Evolutionary conservation across 441 rosid genomes (phyloP).

Genomic region (Bruguiera hainesii): DNA sequence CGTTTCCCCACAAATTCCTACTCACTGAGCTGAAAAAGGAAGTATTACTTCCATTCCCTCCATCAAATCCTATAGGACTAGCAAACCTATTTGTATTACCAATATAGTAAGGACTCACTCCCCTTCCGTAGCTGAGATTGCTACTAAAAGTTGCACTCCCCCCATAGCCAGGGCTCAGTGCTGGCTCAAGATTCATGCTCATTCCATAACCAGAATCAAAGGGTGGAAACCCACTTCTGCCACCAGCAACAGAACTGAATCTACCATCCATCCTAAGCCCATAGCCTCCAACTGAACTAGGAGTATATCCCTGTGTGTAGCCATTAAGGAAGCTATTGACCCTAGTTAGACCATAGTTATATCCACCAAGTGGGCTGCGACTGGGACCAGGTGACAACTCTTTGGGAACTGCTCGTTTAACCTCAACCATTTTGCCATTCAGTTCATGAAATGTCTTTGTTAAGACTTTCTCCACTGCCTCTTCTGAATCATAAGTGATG

Average conservation of each 20-base stretch:
- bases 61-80: slow-evolving; percentile 68
- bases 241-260: slow-evolving; percentile 67
- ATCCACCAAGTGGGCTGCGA: slow-evolving; percentile 82
- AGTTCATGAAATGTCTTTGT: slow-evolving; percentile 86
- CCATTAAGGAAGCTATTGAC: slow-evolving; percentile 76
- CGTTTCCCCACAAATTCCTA: slow-evolving; percentile 86
- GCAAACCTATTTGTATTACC: slow-evolving; percentile 69
- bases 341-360: slow-evolving; percentile 70
- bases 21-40: slow-evolving; percentile 85
- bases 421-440: slow-evolving; percentile 90
- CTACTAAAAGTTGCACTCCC: slow-evolving; percentile 60
- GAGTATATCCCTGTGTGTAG: slow-evolving; percentile 77
- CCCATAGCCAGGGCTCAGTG: slow-evolving; percentile 61
- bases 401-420: slow-evolving; percentile 90
- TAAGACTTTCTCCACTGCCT: slow-evolving; percentile 84
- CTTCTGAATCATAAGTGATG: slow-evolving; percentile 89
- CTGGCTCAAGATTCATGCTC: slow-evolving; percentile 83
- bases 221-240: slow-evolving; percentile 73
- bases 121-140: slow-evolving; percentile 72
- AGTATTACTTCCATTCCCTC: slow-evolving; percentile 73
- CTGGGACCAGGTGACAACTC: slow-evolving; percentile 90
- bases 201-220: slow-evolving; percentile 69
- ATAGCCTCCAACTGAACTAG: slow-evolving; percentile 69
- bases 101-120: slow-evolving; percentile 74
- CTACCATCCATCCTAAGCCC: slow-evolving; percentile 90